A percentile compares a stretch with the other conserved stretches of the same genome.
Evolutionary conservation across 208 protist genomes (phyloP).

Genomic region (Trypanosomatidae sp.): DNA sequence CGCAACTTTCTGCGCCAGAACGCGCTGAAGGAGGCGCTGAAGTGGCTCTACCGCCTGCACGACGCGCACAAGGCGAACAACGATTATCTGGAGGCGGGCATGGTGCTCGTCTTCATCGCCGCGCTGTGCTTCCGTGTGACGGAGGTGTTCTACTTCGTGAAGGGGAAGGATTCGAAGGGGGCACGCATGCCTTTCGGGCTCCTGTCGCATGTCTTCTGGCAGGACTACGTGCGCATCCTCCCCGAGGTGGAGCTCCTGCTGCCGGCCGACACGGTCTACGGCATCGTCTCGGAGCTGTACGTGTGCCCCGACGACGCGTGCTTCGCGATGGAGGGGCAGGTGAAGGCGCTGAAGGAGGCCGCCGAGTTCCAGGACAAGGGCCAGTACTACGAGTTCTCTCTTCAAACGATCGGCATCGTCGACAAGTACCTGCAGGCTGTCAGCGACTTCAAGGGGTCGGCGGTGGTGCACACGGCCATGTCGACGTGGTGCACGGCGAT

Average conservation of each 20-base stretch:
- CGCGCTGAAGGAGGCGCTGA: constrained; percentile 72
- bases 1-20: constrained; percentile 81
- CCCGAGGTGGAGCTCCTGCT: constrained; percentile 74
- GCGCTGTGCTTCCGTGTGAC: constrained; percentile 86
- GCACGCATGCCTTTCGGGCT: constrained; percentile 73
- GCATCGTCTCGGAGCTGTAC: constrained; percentile 75
- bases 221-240: constrained; percentile 88
- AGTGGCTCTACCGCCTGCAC: constrained; percentile 86
- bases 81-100: constrained; percentile 77
- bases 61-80: constrained; percentile 75
- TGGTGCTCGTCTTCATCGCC: constrained; percentile 83
- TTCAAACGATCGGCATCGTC: constrained; percentile 63
- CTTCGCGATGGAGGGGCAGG: constrained; percentile 85
- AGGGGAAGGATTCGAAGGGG: constrained; percentile 61
- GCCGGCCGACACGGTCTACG: constrained; percentile 66
- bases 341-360: constrained; percentile 75
- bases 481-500: constrained; percentile 71
- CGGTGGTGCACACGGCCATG: constrained; percentile 65
- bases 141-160: constrained; percentile 84
- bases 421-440: constrained; percentile 57
- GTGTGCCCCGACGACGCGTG: constrained; percentile 76
- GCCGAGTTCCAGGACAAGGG: constrained; percentile 81
- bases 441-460: constrained; percentile 57
- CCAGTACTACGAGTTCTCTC: constrained; percentile 80
- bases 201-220: constrained; percentile 85